Conservation (phyloP, 495 filamentous ascomycete genomes). For the Penicillium lagena region DNA sequence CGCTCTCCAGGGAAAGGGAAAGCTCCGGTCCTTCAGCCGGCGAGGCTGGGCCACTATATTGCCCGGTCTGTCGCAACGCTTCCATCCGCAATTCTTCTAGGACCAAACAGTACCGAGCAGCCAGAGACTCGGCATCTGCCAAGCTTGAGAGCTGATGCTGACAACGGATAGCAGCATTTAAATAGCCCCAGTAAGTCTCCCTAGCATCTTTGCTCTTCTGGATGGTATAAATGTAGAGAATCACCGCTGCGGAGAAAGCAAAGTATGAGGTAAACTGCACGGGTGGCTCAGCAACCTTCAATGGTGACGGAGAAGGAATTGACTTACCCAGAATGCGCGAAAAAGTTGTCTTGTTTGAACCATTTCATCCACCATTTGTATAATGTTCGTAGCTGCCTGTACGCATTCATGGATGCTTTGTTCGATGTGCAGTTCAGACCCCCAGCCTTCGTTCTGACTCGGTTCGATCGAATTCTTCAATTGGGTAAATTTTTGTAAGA, state of each 20-base stretch:
- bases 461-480: no score
- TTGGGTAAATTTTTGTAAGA: no score
- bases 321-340: conserved; percentile 2
- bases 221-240: conserved; percentile 1
- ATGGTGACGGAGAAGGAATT: no score
- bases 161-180: not conserved
- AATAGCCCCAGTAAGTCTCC: not conserved
- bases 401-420: no score
- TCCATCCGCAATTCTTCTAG: conserved; percentile 2
- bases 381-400: no score
- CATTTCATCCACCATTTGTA: not conserved
- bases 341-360: not conserved
- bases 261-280: conserved; percentile 1
- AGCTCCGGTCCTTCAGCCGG: no score
- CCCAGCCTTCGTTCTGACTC: no score
- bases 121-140: not conserved
- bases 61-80: not conserved
- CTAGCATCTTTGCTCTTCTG: not conserved
- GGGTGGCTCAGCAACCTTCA: not conserved
- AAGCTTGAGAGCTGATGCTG: not conserved
- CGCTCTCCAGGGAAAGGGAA: no score
- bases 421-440: no score
- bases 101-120: not conserved
- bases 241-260: not conserved
- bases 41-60: no score